phyloP scores from a whole-genome alignment of 2,329 filamentous ascomycete species.

The Aurifilum marmelostoma region DNA sequence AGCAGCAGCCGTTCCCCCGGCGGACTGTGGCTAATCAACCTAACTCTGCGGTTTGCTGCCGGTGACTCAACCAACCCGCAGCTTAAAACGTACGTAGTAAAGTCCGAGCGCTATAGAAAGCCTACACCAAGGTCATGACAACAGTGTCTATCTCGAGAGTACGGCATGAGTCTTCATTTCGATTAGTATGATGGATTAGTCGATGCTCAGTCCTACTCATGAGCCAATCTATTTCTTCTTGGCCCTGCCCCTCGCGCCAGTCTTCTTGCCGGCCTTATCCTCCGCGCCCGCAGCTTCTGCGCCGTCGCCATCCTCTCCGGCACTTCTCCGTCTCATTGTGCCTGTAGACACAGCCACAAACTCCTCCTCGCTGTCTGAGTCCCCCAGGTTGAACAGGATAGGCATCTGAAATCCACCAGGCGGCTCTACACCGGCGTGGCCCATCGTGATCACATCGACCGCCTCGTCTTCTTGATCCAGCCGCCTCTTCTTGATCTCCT shows the following conservation, averaged over 20 bases:
- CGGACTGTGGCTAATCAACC: not conserved
- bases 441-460: conserved; percentile 83
- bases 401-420: conserved; percentile 79
- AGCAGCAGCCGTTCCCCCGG: not conserved
- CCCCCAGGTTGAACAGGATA: conserved; percentile 87
- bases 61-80: not conserved
- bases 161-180: conserved; percentile 1
- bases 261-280: conserved; percentile 48
- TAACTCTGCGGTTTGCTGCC: not conserved
- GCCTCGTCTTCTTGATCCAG: conserved; percentile 92
- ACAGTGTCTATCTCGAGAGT: not conserved
- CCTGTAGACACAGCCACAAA: conserved; percentile 70
- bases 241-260: conserved; percentile 43
- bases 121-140: not conserved
- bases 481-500: conserved; percentile 89
- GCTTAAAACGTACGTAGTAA: not conserved
- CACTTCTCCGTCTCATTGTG: conserved; percentile 85
- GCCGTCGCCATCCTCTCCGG: conserved; percentile 72
- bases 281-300: conserved; percentile 50
- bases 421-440: conserved; percentile 64
- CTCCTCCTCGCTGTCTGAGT: conserved; percentile 96
- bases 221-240: conserved; percentile 41
- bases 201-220: not conserved
- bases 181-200: not conserved
- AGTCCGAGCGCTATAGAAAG: not conserved